Conservation (phyloP, 2,329 filamentous ascomycete genomes). For the Curvularia sp. region DNA sequence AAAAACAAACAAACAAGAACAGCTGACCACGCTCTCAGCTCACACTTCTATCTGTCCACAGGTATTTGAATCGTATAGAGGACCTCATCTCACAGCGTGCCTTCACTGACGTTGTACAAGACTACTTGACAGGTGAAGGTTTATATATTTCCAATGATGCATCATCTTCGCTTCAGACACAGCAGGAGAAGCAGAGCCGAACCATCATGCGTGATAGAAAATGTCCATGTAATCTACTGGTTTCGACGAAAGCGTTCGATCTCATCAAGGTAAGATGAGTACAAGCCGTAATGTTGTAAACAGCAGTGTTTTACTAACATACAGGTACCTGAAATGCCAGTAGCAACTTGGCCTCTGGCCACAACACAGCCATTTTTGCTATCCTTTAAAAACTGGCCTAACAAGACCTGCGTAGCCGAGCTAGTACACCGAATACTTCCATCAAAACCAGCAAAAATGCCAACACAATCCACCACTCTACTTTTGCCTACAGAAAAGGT, state of each 20-base stretch:
- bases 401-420: too few species aligned
- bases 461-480: not conserved
- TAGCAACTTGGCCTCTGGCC: too few species aligned
- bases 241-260: too few species aligned
- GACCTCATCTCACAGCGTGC: not conserved
- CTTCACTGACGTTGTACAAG: not conserved
- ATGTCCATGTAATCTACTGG: too few species aligned
- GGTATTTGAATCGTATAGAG: not conserved
- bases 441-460: not conserved
- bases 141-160: not conserved
- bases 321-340: too few species aligned
- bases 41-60: not conserved
- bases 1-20: not conserved
- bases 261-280: too few species aligned
- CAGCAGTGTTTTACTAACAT: too few species aligned
- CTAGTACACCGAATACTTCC: too few species aligned
- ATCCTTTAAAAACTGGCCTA: too few species aligned
- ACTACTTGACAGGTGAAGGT: not conserved
- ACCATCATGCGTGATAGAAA: too few species aligned
- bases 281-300: too few species aligned
- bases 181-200: not conserved
- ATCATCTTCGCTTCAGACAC: not conserved
- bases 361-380: too few species aligned
- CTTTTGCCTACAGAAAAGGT: not conserved
- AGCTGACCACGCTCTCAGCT: not conserved